A percentile compares a stretch with the other conserved stretches of the same genome.
phyloP scores from a whole-genome alignment of 164 flowering plant genomes.

The Magnolia kwangsiensis region DNA sequence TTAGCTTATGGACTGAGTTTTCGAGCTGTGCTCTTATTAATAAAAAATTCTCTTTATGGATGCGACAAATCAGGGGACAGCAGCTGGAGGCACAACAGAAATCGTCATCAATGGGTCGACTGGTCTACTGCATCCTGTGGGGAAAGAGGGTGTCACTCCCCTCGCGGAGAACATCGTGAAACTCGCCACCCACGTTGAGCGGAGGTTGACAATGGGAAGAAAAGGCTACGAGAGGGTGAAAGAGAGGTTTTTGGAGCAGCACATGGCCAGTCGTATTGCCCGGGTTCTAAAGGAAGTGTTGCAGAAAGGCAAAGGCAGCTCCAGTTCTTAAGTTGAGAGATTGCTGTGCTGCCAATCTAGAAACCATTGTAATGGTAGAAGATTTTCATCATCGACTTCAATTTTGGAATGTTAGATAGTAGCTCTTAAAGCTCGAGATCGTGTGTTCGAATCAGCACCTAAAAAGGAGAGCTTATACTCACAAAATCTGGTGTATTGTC shows the following conservation, averaged over 20 bases:
- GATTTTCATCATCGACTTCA: neutral
- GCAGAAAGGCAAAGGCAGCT: constrained; percentile 34
- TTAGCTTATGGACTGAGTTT: too few relatives aligned
- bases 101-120: constrained; percentile 86
- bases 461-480: too few relatives aligned
- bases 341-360: neutral
- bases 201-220: constrained; percentile 76
- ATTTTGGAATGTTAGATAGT: neutral
- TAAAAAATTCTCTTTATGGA: too few relatives aligned
- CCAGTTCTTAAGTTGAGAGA: constrained; percentile 9
- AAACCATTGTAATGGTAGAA: neutral
- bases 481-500: too few relatives aligned
- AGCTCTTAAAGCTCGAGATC: too few relatives aligned
- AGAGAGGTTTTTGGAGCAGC: constrained; percentile 71
- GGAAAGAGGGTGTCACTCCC: constrained; percentile 84
- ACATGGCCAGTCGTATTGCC: constrained; percentile 84
- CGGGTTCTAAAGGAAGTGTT: constrained; percentile 69
- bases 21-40: too few relatives aligned
- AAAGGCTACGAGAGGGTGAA: constrained; percentile 83
- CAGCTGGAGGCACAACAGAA: constrained; percentile 96
- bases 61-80: constrained; percentile 61
- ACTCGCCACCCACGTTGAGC: constrained; percentile 74
- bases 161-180: constrained; percentile 78
- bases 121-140: constrained; percentile 77
- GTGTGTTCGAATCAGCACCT: too few relatives aligned